Conservation (phyloP, 441 rosid species). For the Adansonia rubrostipa region DNA sequence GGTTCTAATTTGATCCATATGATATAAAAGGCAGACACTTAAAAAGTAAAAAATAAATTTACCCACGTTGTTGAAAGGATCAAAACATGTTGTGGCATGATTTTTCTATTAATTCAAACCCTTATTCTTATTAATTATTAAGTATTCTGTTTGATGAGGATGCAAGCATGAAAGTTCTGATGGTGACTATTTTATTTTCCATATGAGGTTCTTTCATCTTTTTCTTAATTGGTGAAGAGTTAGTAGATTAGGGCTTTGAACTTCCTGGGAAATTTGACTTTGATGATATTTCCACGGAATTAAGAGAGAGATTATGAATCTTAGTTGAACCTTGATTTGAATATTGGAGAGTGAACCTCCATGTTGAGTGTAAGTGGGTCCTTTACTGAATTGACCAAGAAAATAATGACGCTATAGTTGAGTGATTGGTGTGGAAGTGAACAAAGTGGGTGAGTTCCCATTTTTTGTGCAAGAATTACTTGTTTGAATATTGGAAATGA, state of each 20-base stretch:
- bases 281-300: neutral
- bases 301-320: neutral
- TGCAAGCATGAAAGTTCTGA: conserved; percentile 5
- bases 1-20: neutral
- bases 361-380: neutral
- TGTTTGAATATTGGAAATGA: neutral
- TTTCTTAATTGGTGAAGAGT: conserved; percentile 5
- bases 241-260: neutral
- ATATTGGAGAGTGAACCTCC: neutral
- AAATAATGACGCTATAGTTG: neutral
- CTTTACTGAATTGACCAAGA: neutral
- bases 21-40: neutral
- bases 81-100: neutral
- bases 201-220: neutral
- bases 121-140: neutral
- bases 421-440: neutral
- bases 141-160: neutral
- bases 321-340: neutral
- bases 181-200: neutral
- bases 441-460: conserved; percentile 9
- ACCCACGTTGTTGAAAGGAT: neutral
- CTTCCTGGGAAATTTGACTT: neutral
- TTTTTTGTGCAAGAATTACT: conserved; percentile 7
- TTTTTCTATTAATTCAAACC: neutral
- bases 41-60: neutral